Percentiles rank a stretch among this genome's conserved stretches.
These are phyloP conservation scores for Leishmania tarentolae DNA, from an alignment of 208 protist species.

Conservation along the genomic window DNA sequence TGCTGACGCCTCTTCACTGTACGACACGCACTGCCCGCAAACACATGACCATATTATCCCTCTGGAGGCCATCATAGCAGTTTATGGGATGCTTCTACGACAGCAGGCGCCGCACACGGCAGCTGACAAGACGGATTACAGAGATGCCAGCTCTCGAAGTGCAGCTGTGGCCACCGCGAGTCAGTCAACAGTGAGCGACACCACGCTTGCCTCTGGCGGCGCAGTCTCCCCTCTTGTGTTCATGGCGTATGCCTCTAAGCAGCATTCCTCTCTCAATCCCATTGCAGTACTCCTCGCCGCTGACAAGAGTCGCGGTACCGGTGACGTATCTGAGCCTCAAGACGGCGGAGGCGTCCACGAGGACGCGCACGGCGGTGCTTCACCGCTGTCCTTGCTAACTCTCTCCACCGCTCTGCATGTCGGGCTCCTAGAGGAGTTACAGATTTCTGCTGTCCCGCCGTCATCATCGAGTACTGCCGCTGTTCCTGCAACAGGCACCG, in stretches of 20 bases:
- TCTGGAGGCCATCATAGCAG: constrained; percentile 15
- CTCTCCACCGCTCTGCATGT: constrained; percentile 22
- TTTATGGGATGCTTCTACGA: constrained; percentile 20
- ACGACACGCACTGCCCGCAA: neutral
- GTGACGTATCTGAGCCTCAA: neutral
- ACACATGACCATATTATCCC: neutral
- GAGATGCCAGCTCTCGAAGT: neutral
- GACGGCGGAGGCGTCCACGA: neutral
- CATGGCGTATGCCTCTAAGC: neutral
- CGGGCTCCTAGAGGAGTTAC: constrained; percentile 7
- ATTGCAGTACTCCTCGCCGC: constrained; percentile 5
- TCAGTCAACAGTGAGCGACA: neutral
- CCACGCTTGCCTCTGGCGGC: neutral
- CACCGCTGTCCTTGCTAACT: neutral
- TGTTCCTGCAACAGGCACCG: neutral
- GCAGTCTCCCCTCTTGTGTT: neutral
- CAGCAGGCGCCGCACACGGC: neutral
- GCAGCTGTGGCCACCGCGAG: neutral
- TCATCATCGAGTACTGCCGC: neutral
- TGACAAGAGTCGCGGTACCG: neutral
- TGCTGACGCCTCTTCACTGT: too few species aligned
- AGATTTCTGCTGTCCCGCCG: neutral
- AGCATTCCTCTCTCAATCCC: neutral
- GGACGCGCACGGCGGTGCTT: neutral
- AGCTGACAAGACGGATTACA: neutral